These are phyloP conservation scores for Hymenoscyphus occultus DNA, from an alignment of 2,329 filamentous ascomycete genomes.

Conservation along the genomic window DNA sequence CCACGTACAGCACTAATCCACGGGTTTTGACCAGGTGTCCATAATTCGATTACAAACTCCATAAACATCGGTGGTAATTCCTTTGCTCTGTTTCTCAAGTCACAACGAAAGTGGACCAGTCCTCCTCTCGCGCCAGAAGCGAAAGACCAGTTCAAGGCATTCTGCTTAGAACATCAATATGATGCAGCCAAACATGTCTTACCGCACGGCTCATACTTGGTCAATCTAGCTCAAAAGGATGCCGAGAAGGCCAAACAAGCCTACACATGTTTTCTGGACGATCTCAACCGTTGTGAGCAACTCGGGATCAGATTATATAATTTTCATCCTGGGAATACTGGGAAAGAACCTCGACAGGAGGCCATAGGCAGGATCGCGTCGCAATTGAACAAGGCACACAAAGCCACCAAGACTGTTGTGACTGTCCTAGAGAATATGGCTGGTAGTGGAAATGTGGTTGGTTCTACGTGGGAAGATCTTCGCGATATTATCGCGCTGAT, in stretches of 20 bases:
- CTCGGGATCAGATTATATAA: conserved; percentile 94
- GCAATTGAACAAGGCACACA: conserved; percentile 79
- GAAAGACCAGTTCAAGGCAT: conserved; percentile 64
- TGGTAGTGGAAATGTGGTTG: conserved; percentile 81
- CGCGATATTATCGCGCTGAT: conserved; percentile 78
- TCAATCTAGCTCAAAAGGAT: conserved; percentile 89
- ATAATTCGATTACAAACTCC: conserved; percentile 80
- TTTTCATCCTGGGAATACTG: conserved; percentile 89
- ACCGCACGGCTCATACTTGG: conserved; percentile 92
- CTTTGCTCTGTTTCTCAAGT: conserved; percentile 94
- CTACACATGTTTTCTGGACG: conserved; percentile 82
- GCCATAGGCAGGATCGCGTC: conserved; percentile 77
- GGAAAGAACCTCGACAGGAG: conserved; percentile 61
- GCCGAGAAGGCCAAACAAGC: conserved; percentile 77
- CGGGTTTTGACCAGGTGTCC: conserved; percentile 60
- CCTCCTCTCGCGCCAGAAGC: conserved; percentile 70
- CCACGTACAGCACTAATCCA: neutral
- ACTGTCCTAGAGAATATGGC: conserved; percentile 97
- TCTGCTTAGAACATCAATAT: conserved; percentile 68
- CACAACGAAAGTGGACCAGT: conserved; percentile 90
- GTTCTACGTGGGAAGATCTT: conserved; percentile 81
- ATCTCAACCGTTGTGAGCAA: conserved; percentile 78
- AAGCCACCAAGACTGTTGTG: conserved; percentile 70
- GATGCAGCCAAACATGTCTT: conserved; percentile 71
- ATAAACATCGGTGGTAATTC: conserved; percentile 83